Evolutionary conservation across 352 stramenopile genomes (phyloP).

Genomic region (Phytophthora sansomeana): DNA sequence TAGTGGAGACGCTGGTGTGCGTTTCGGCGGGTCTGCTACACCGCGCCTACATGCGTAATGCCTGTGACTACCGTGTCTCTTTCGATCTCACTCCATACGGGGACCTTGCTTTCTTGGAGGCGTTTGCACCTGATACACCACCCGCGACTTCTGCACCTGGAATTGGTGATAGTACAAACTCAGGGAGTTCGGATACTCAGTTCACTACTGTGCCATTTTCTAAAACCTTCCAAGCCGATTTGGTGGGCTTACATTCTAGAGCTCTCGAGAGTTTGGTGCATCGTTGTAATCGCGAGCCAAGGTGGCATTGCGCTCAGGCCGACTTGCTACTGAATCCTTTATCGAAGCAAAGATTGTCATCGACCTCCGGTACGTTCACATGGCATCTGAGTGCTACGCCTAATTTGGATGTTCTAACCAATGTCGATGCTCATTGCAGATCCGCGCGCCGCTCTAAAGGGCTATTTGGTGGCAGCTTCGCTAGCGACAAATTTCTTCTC

Average conservation of each 20-base stretch:
- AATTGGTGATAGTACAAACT: slow-evolving; percentile 1
- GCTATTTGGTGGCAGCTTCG: slow-evolving; percentile 79
- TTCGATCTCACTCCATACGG: slow-evolving; percentile 87
- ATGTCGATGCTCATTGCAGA: slow-evolving; percentile 48
- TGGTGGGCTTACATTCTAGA: slow-evolving; percentile 61
- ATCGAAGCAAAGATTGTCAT: slow-evolving; percentile 71
- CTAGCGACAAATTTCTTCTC: slow-evolving; percentile 87
- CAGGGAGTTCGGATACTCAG: slow-evolving; percentile 25
- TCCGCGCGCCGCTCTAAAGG: slow-evolving; percentile 65
- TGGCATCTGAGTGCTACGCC: background rate
- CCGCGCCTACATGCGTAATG: slow-evolving; percentile 75
- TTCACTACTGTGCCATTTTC: slow-evolving; percentile 59
- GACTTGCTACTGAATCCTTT: slow-evolving; percentile 80
- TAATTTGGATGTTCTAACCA: slow-evolving; percentile 4
- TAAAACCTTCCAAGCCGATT: slow-evolving; percentile 64
- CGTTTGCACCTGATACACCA: slow-evolving; percentile 65
- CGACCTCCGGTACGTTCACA: slow-evolving; percentile 52
- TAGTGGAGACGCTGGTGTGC: slow-evolving; percentile 74
- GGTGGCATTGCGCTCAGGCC: slow-evolving; percentile 79
- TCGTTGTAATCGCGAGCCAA: slow-evolving; percentile 75
- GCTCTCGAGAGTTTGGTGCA: slow-evolving; percentile 61
- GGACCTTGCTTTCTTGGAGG: slow-evolving; percentile 77
- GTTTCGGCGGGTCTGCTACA: slow-evolving; percentile 70
- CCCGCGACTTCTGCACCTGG: slow-evolving; percentile 26
- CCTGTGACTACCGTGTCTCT: slow-evolving; percentile 81